Conservation (phyloP, 805 yeast genomes). For the Candida argentea region DNA sequence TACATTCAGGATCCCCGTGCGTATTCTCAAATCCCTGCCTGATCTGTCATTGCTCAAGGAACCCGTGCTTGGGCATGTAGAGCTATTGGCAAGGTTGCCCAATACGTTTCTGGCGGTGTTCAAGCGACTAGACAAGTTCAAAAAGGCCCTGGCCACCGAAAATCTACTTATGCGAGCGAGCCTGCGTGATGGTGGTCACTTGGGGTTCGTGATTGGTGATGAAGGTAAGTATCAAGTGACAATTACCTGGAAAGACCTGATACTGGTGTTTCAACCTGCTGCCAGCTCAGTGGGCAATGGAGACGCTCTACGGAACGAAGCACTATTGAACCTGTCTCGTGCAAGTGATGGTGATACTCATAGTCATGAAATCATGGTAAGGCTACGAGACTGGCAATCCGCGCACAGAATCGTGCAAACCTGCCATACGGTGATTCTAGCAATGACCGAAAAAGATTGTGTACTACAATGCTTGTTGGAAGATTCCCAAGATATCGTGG, state of each 20-base stretch:
- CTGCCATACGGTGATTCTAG: slow-evolving; percentile 51
- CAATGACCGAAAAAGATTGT: slow-evolving; percentile 47
- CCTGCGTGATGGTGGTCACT: slow-evolving; percentile 32
- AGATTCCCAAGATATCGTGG: slow-evolving; percentile 53
- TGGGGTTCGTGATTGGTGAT: slow-evolving; percentile 44
- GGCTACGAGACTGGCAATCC: slow-evolving; percentile 57
- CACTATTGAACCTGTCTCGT: background rate
- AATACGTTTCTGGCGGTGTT: slow-evolving; percentile 42
- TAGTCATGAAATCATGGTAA: slow-evolving; percentile 36
- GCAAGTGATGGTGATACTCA: slow-evolving; percentile 5
- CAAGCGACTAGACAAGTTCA: slow-evolving; percentile 58
- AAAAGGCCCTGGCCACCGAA: slow-evolving; percentile 37
- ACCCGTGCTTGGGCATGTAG: slow-evolving; percentile 50
- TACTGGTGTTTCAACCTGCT: slow-evolving; percentile 33
- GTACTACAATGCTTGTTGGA: slow-evolving; percentile 60
- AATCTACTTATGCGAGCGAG: slow-evolving; percentile 41
- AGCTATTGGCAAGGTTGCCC: slow-evolving; percentile 45
- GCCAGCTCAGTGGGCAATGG: slow-evolving; percentile 8
- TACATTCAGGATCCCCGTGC: slow-evolving; percentile 62
- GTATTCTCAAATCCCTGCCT: slow-evolving; percentile 45
- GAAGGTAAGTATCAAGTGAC: slow-evolving; percentile 44
- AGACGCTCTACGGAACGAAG: slow-evolving; percentile 10
- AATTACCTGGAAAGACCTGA: slow-evolving; percentile 47
- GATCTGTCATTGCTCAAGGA: slow-evolving; percentile 43
- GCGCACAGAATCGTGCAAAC: slow-evolving; percentile 52